Percentiles rank a stretch among this genome's conserved stretches.
These are phyloP conservation scores for Gonapodya prolifera DNA, from an alignment of 192 early-diverging fungal species.

Conservation along the genomic window DNA sequence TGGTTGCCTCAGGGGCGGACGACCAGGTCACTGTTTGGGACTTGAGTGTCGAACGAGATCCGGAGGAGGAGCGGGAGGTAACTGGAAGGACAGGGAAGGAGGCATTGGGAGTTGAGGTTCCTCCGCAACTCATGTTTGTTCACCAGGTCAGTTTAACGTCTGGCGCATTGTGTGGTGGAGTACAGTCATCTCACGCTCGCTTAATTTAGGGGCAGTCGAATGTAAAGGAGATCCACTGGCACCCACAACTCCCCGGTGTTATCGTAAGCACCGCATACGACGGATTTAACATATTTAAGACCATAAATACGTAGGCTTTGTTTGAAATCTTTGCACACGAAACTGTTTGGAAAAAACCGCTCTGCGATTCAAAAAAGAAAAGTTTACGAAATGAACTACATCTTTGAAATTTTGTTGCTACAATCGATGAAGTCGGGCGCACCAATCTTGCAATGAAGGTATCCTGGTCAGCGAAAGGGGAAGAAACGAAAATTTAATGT, in stretches of 20 bases:
- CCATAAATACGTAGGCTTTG: slow-evolving; percentile 63
- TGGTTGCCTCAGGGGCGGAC: slow-evolving; percentile 85
- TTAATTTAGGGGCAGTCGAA: slow-evolving; percentile 69
- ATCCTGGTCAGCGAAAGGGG: too few species aligned
- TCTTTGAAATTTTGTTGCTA: too few species aligned
- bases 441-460: too few species aligned
- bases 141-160: slow-evolving; percentile 30
- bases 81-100: slow-evolving; percentile 20
- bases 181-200: slow-evolving; percentile 19
- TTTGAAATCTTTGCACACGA: too few species aligned
- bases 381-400: too few species aligned
- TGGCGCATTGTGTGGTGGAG: neutral
- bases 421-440: too few species aligned
- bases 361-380: too few species aligned
- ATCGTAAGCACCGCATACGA: slow-evolving; percentile 69
- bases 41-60: slow-evolving; percentile 88
- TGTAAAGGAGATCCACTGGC: slow-evolving; percentile 97
- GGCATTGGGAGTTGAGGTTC: slow-evolving; percentile 60
- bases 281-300: slow-evolving; percentile 97
- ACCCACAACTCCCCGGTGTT: slow-evolving; percentile 83
- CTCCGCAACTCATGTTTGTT: slow-evolving; percentile 87
- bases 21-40: slow-evolving; percentile 97
- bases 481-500: too few species aligned
- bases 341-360: too few species aligned
- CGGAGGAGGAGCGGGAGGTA: slow-evolving; percentile 57